Conservation (phyloP, 768 basidiomycete genomes). For the Cubamyces sp. region DNA sequence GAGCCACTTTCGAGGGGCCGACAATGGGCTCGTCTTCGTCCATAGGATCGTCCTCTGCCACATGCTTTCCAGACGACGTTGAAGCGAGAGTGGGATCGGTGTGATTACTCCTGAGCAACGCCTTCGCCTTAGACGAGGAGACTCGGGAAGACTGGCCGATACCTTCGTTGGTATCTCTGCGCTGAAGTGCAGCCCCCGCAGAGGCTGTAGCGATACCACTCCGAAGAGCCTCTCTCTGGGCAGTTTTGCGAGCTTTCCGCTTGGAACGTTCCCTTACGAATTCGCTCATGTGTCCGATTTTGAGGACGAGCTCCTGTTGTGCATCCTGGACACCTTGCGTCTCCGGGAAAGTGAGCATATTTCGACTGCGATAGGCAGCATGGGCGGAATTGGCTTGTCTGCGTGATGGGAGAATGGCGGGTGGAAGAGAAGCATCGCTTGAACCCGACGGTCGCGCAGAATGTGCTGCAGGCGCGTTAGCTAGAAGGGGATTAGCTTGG, state of each 20-base stretch:
- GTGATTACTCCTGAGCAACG: background rate
- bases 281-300: background rate
- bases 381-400: conserved; percentile 2
- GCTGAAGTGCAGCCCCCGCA: background rate
- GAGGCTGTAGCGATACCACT: background rate
- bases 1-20: background rate
- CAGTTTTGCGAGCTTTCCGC: conserved; percentile 3
- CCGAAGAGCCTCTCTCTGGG: background rate
- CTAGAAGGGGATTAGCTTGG: background rate
- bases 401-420: background rate
- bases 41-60: background rate
- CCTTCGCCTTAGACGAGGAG: background rate
- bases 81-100: background rate
- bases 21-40: background rate
- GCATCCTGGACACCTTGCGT: background rate
- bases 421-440: background rate
- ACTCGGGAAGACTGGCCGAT: background rate
- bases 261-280: background rate
- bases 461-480: background rate
- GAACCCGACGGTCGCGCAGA: background rate
- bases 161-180: conserved; percentile 7
- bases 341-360: background rate
- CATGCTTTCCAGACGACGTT: too few relatives aligned
- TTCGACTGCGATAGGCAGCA: background rate
- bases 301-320: background rate